Base-by-base conservation (phyloP, 495 filamentous ascomycete species). In the Cercophora scortea region DNA sequence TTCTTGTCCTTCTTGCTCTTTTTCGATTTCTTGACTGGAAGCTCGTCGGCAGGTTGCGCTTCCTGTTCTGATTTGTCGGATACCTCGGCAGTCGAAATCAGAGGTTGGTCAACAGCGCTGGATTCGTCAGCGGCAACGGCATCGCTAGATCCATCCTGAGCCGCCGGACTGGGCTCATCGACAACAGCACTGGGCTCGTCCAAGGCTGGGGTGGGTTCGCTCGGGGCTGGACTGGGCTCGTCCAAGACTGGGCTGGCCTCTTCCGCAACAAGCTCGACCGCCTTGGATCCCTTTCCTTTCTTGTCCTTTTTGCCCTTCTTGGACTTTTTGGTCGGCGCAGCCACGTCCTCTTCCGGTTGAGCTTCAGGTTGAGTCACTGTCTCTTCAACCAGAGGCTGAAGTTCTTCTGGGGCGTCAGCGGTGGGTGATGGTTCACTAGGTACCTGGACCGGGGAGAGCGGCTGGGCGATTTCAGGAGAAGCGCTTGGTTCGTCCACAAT, bases 291-390 rank as follows among this genome's bases (percentile, higher is more conserved):
- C 42, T 49, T 54, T 56, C 65, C 61, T 57, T 63, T 64, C 42
- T 63, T 64, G 39, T 68, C 56, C 46, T 68, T 70, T 5, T 25
- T 25, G 25, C 25, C 5, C 25, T 25, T 25, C 44, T 62, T 56
- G 66, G 49, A n/a, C 34, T 48, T 48, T 7, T 25, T 33, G 9
- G 44, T 32, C 6, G 44, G 6, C 3, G 15, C 17, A 46, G 8
- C 48, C 39, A 8, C 17, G 16, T 12, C 15, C 2, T 50, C 38
- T 9, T 44, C 42, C 13, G 46, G 45, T n/a, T 8, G 15, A 18
- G 50, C 6, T 6, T 57, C 50, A 18, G 52, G 25, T 25, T 25
- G 25, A 25, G 25, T 25, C 2, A 25, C 25, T 25, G 25, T 25
- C 25, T 2, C 25, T 25, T 25, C 25, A 5, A 5, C 25, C 25